Conservation (phyloP, 257 asterid genomes). For the Oldenlandia corymbosa region DNA sequence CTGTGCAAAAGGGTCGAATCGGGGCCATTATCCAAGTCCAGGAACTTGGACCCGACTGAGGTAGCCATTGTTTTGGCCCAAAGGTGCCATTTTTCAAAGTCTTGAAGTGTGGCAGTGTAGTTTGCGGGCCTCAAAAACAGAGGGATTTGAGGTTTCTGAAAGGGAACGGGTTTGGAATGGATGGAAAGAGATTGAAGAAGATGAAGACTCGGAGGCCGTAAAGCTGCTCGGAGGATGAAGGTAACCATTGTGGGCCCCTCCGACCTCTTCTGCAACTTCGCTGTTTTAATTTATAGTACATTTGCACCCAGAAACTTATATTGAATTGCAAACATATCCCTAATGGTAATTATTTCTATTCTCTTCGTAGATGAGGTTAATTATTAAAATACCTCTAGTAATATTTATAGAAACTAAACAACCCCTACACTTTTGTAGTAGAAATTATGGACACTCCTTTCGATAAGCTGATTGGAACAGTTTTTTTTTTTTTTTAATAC, state of each 20-base stretch:
- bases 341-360: no score
- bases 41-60: slow-evolving; percentile 54
- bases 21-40: slow-evolving; percentile 70
- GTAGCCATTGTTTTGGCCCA: slow-evolving; percentile 65
- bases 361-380: no score
- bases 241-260: slow-evolving; percentile 29
- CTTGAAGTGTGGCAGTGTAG: slow-evolving; percentile 38
- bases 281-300: no score
- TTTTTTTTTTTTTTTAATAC: no score
- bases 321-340: no score
- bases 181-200: slow-evolving; percentile 17
- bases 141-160: slow-evolving; percentile 51
- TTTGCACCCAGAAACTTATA: no score
- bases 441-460: no score
- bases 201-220: slow-evolving; percentile 18
- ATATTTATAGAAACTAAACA: no score
- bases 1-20: slow-evolving; percentile 52
- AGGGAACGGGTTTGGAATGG: slow-evolving; percentile 15
- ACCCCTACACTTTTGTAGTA: no score
- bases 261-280: no score
- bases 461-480: no score
- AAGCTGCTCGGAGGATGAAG: slow-evolving; percentile 30
- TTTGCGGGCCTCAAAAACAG: slow-evolving; percentile 56
- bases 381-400: no score
- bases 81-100: slow-evolving; percentile 58